Evolutionary conservation across 148 eudicot genomes (phyloP), one percentile per base, ranked within the genome.

Genomic region (Agrostemma githago): DNA sequence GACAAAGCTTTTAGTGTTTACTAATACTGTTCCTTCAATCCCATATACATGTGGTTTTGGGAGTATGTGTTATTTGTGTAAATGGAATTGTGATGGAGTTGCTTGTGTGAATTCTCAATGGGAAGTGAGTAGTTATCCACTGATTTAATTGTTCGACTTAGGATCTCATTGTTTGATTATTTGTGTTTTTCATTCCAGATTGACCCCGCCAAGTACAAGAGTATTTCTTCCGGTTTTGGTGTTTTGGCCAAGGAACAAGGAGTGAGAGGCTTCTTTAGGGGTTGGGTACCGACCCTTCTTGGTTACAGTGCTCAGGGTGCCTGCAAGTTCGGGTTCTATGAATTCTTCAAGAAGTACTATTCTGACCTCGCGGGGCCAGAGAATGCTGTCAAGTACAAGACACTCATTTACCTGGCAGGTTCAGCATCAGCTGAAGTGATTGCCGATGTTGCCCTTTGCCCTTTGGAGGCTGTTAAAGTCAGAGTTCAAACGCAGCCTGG

Each of bases 221-320:
- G 96, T 85, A 87, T 92, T 79, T 40, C 86, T 43, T 92, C 97
- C 44, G 97, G 97, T 64, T 92, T 92, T 64, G 96, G 96, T 43
- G 79, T 90, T 42, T 73, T 92, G 74, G 79, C 88, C 0, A 92
- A 88, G 84, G 97, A 92, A 81, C 97, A 92, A 74, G 97, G 97
- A n/a, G 42, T 74, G 15, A 84, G 83, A 78, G 97, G 97, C 37
- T 90, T 92, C 83, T 88, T 92, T 62, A 92, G 90, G 84, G 97
- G 97, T 37, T 92, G 97, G 97, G 97, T 90, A 42, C 97, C 97
- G 0, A 91, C 97, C 10, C 89, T 92, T 77, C 85, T 92, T 67
- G 97, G 97, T 78, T 92, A 92, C 88, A 90, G 97, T 77, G 97
- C 97, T 72, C 97, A 92, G 85, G 97, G 97, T 74, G 97, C 97